phyloP scores from a whole-genome alignment of 495 filamentous ascomycete genomes.

The Collariella sp. region DNA sequence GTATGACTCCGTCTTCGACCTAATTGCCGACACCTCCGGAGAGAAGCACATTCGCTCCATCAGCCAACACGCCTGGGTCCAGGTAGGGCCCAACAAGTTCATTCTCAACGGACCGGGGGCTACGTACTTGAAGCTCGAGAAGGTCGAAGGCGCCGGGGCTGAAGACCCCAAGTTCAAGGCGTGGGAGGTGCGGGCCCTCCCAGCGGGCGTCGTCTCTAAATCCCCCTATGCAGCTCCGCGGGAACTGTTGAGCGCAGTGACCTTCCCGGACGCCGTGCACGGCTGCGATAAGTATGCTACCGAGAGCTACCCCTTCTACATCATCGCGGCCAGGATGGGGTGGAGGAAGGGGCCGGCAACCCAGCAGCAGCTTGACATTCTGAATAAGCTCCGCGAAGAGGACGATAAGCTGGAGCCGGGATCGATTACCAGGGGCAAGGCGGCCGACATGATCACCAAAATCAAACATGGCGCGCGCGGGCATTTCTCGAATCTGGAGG shows the following conservation, averaged over 20 bases:
- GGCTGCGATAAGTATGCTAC: slow-evolving; percentile 74
- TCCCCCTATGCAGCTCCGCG: slow-evolving; percentile 58
- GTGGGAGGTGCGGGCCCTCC: slow-evolving; percentile 33
- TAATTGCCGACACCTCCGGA: slow-evolving; percentile 71
- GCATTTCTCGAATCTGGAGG: slow-evolving; percentile 48
- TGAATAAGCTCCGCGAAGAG: slow-evolving; percentile 57
- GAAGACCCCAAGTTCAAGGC: slow-evolving; percentile 22
- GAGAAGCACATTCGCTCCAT: slow-evolving; percentile 70
- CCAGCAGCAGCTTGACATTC: slow-evolving; percentile 55
- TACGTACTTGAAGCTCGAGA: slow-evolving; percentile 56
- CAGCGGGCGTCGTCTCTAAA: slow-evolving; percentile 30
- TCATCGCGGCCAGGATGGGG: slow-evolving; percentile 47
- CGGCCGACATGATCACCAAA: slow-evolving; percentile 89
- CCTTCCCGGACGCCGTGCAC: slow-evolving; percentile 64
- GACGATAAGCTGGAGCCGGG: slow-evolving; percentile 45
- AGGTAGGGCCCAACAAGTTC: slow-evolving; percentile 54
- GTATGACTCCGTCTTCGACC: slow-evolving; percentile 80
- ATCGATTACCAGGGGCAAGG: slow-evolving; percentile 68
- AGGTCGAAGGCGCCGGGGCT: slow-evolving; percentile 13
- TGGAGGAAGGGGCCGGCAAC: slow-evolving; percentile 67
- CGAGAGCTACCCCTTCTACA: slow-evolving; percentile 48
- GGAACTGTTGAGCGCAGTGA: slow-evolving; percentile 48
- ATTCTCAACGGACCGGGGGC: slow-evolving; percentile 51
- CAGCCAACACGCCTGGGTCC: slow-evolving; percentile 73
- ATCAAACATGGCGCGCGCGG: slow-evolving; percentile 73